Percentiles rank a stretch among this genome's conserved stretches.
These are phyloP conservation scores for Clonostachys sp. DNA, from an alignment of 2,329 filamentous ascomycete species.

Conservation along the genomic window DNA sequence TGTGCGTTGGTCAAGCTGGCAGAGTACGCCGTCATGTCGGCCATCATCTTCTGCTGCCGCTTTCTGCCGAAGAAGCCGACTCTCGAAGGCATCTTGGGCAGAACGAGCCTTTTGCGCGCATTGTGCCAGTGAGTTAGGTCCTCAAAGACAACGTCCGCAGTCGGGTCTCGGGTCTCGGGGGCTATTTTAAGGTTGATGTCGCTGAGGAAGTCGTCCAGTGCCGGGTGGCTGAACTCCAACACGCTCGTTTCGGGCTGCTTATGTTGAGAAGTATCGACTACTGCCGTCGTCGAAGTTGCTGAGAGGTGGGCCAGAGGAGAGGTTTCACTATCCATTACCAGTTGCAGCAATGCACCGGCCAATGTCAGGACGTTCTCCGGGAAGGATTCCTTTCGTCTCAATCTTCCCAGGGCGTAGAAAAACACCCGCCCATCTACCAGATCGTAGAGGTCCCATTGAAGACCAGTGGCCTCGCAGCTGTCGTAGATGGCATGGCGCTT, in stretches of 20 bases:
- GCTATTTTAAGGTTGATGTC: conserved; percentile 28
- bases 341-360: neutral
- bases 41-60: conserved; percentile 61
- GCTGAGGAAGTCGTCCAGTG: conserved; percentile 39
- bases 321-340: neutral
- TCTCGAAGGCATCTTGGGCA: conserved; percentile 23
- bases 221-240: conserved; percentile 40
- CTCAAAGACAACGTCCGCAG: conserved; percentile 29
- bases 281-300: neutral
- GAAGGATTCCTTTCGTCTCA: conserved; percentile 1
- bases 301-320: neutral
- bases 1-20: conserved; percentile 63
- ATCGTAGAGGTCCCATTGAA: conserved; percentile 16
- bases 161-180: conserved; percentile 10
- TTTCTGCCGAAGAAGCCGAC: conserved; percentile 25
- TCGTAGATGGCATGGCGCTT: neutral
- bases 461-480: neutral
- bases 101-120: conserved; percentile 40
- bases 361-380: conserved; percentile 2
- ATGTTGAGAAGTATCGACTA: neutral
- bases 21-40: conserved; percentile 64
- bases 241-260: conserved; percentile 15
- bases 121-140: conserved; percentile 61
- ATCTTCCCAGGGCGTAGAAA: conserved; percentile 8
- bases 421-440: conserved; percentile 23